A percentile compares a stretch with the other conserved stretches of the same genome.
These are phyloP conservation scores for Cytospora leucostoma DNA, from an alignment of 2,329 filamentous ascomycete species.

Conservation along the genomic window DNA sequence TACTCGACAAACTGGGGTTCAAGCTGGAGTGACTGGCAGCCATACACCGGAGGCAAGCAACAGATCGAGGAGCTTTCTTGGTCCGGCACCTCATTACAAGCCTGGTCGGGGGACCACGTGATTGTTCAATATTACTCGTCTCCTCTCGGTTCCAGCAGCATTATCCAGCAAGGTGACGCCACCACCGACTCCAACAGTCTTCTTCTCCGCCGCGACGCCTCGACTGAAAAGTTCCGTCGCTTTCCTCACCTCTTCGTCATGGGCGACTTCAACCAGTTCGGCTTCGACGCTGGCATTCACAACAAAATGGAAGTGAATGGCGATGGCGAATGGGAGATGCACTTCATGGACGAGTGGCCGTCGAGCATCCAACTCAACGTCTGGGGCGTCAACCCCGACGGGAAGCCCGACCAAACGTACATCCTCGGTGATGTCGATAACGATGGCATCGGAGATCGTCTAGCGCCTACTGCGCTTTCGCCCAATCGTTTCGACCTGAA, in stretches of 20 bases:
- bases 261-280: conserved; percentile 64
- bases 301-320: conserved; percentile 52
- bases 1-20: conserved; percentile 64
- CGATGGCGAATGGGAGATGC: conserved; percentile 56
- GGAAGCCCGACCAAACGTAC: conserved; percentile 59
- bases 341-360: conserved; percentile 66
- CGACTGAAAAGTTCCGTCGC: conserved; percentile 40
- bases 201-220: conserved; percentile 7
- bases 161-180: conserved; percentile 61
- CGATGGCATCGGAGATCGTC: conserved; percentile 61
- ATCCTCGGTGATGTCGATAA: conserved; percentile 64
- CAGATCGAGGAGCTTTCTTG: conserved; percentile 53
- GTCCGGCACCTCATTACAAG: conserved; percentile 59
- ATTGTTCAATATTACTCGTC: conserved; percentile 64
- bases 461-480: conserved; percentile 60
- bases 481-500: conserved; percentile 61
- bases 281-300: conserved; percentile 60
- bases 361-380: conserved; percentile 62
- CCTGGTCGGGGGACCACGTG: conserved; percentile 63
- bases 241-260: conserved; percentile 66
- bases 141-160: conserved; percentile 59
- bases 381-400: conserved; percentile 67
- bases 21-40: conserved; percentile 59
- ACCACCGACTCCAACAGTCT: background rate
- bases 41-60: conserved; percentile 53